phyloP scores from a whole-genome alignment of 2,329 filamentous ascomycete genomes.

The Cladosporium sp. region DNA sequence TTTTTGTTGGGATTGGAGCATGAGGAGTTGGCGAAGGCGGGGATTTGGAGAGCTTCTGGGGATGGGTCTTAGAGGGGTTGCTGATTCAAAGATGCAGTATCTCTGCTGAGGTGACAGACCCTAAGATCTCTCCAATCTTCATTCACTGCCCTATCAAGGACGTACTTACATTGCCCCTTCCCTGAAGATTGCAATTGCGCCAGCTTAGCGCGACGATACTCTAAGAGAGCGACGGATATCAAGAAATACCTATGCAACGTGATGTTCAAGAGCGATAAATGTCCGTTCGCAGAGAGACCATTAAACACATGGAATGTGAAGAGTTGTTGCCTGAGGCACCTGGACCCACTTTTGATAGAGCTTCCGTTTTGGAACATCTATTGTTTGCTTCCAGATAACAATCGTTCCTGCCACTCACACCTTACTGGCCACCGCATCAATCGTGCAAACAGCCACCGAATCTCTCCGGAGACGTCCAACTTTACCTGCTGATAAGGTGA shows the following conservation, averaged over 20 bases:
- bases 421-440: background rate
- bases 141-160: too few species aligned
- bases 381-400: background rate
- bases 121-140: too few species aligned
- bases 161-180: too few species aligned
- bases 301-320: too few species aligned
- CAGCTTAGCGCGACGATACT: too few species aligned
- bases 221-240: too few species aligned
- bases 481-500: background rate
- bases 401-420: background rate
- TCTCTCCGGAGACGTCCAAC: background rate
- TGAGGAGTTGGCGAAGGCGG: background rate
- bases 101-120: too few species aligned
- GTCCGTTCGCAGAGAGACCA: too few species aligned
- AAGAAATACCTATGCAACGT: too few species aligned
- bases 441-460: background rate
- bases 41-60: background rate
- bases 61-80: background rate
- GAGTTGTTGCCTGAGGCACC: constrained; percentile 9
- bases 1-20: constrained; percentile 8
- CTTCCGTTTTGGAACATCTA: constrained; percentile 7
- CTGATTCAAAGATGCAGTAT: too few species aligned
- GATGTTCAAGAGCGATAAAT: too few species aligned
- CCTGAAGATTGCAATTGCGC: too few species aligned
- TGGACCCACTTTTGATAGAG: constrained; percentile 11